Base-by-base conservation (phyloP, 257 asterid species). In the Marsdenia floribunda region DNA sequence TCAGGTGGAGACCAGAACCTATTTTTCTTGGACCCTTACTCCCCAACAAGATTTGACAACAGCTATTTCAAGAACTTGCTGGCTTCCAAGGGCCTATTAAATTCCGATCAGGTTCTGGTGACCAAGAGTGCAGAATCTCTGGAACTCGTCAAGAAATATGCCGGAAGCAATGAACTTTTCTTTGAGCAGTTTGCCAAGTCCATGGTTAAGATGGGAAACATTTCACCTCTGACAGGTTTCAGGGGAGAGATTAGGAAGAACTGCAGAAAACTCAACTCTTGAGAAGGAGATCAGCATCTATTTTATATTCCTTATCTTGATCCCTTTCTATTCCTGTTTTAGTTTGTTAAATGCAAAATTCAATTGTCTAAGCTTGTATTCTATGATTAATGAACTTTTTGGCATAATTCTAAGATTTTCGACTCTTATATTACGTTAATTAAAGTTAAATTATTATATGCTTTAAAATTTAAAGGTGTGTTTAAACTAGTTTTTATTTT, bases 1-100 rank as follows among this genome's bases (percentile, higher is more conserved):
- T 93, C 98, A 0, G 98, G 97, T 2, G 98, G 96, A 7, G 97
- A 93, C 42, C 96, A 93, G 79, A 93, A 85, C 70, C 86, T 93
- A 33, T 93, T 87, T 40, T 49, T 79, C 83, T 70, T 93, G 84
- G 98, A 91, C 86, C 79, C 75, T 5, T 80, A 84, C 33, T 82
- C 89, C 68, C 93, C 98, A 2, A 83, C 87, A 3, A 81, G 68
- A 78, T 91, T 93, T 46, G 98, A 93, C 76, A 93, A 93, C 85
- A 78, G 76, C 80, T 93, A 93, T 85, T 93, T 85, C 88, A 89
- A 90, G 83, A 82, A 83, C 75, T 61, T 93, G 87, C 63, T 93
- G 86, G 85, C 89, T 44, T 85, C 53, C 70, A 90, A 89, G 76
- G 98, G 98, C 6, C 85, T 93, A 7, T 52, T 91, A 82, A 93